Base-by-base conservation (phyloP, 169 alveolate genomes). In the Cryptosporidium muris region DNA sequence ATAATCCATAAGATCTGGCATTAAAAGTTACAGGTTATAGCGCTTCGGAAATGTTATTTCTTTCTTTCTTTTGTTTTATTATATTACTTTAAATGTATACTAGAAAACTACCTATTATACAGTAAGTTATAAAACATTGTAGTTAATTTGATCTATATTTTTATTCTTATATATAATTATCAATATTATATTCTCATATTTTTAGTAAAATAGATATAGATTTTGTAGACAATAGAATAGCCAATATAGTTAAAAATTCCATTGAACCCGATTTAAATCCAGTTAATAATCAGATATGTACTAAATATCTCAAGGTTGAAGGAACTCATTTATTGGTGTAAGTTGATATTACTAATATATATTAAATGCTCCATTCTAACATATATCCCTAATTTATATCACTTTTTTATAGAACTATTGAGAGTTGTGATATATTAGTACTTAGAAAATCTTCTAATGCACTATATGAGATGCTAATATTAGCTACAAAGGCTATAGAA, bases 261-360 rank as follows among this genome's bases (percentile, higher is more conserved):
- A 53, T 74, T 16, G 58, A 74, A 56, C 82, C 82, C 2, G 82
- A 74, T 42, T 74, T 74, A 45, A 54, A 56, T 42, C 4, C 51
- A 12, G 9, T 47, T 8, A 38, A 16, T 2, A 74, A 60, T 9
- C 2, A 37, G 43, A 74, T 56, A 34, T 38, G 43, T 43, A 47
- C 67, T 14, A 74, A 25, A 43, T 47, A 74, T 25, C 9, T 74
- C 4, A 25, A 36, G 34, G 66, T 74, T 6, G 47, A 45, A 0
- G 5, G 58, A 8, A 45, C 74, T 14, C 43, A 74, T 43, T 48
- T 74, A 56, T 14, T 74, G 3, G 16, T 74, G 82, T 74, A 60
- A 74, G 82, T 74, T 74, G 2, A 0, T 4, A 12, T 40, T 36
- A 0, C 2, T 12, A n/a, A 4, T 25, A 14, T 16, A 60, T 60